Evolutionary conservation across 768 basidiomycete genomes (phyloP), one percentile per base, ranked within the genome.

Genomic region (Naganishia vishniacii): DNA sequence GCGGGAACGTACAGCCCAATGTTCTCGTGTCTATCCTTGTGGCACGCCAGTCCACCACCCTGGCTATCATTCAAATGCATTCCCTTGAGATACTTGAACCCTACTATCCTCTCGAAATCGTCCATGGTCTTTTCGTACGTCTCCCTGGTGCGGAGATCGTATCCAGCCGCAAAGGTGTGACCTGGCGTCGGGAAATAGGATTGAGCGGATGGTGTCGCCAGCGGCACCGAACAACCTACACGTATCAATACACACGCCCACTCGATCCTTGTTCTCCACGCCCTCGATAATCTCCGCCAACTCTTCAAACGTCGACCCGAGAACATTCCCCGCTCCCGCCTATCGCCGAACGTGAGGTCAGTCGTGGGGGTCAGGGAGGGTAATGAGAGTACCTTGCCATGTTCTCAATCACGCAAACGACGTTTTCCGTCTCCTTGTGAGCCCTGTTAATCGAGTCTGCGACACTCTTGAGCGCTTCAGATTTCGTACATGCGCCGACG

Each of bases 41-140:
- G 85, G 13, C 86, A 85, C 3, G 80, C 82, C 13, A 84, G 69
- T 11, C 74, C 79, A 0, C 78, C 79, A 9, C 81, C 82, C 73
- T 89, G 88, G 13, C 87, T 88, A 73, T 91, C 90, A 72, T 93
- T 93, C 47, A 91, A 72, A 70, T 93, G 91, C 83, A 91, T 86
- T 0, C 86, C 90, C 3, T 84, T 81, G 16, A 92, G 83, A 72
- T 89, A 91, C 13, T 80, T 72, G 26, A 88, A 69, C 1, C 91
- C 88, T 3, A 93, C 81, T 65, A 82, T 78, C n/a, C 80, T 70
- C 32, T 88, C 85, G 68, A 92, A 90, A 48, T 82, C 78, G 12
- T 78, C 70, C 75, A 90, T 88, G 84, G 74, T 75, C 40, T 73
- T 88, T 84, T 85, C 78, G 84, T 88, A 91, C 2, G 83, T 83